Percentiles rank a stretch among this genome's conserved stretches.
Evolutionary conservation across 2,329 filamentous ascomycete species (phyloP).

Genomic region (Sporothrix pallida): DNA sequence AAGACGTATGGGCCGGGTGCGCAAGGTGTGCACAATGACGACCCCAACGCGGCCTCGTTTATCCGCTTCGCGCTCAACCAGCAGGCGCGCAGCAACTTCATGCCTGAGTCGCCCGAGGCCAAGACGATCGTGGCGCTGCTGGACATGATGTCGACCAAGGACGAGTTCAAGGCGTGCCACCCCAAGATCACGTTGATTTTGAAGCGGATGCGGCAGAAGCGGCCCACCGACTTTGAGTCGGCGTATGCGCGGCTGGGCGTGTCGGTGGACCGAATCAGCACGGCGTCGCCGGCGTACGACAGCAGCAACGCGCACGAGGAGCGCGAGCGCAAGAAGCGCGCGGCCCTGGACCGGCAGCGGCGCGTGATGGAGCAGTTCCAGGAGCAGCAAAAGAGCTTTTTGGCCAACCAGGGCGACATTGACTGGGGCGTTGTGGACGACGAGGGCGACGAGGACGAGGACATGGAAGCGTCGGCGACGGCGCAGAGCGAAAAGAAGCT

Average conservation of each 20-base stretch:
- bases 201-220: conserved; percentile 82
- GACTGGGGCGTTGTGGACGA: conserved; percentile 90
- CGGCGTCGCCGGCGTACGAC: conserved; percentile 75
- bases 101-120: conserved; percentile 55
- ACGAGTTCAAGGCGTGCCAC: conserved; percentile 80
- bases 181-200: conserved; percentile 84
- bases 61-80: conserved; percentile 71
- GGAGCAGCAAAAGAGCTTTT: conserved; percentile 93
- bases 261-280: conserved; percentile 78
- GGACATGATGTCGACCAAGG: conserved; percentile 66
- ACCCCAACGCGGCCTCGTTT: conserved; percentile 64
- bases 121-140: conserved; percentile 70
- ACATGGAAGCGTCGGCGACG: not conserved
- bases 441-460: conserved; percentile 67
- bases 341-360: conserved; percentile 86
- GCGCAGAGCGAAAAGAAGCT: conserved; percentile 64
- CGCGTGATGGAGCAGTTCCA: conserved; percentile 98
- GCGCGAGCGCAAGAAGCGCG: conserved; percentile 84
- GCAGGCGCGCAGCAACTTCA: conserved; percentile 64
- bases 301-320: conserved; percentile 69
- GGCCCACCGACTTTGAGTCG: conserved; percentile 72
- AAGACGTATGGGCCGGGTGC: conserved; percentile 51
- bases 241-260: conserved; percentile 70
- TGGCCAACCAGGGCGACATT: conserved; percentile 84
- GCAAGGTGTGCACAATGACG: not conserved